Evolutionary conservation across 805 yeast genomes (phyloP).

Genomic region (Candida chilensis): DNA sequence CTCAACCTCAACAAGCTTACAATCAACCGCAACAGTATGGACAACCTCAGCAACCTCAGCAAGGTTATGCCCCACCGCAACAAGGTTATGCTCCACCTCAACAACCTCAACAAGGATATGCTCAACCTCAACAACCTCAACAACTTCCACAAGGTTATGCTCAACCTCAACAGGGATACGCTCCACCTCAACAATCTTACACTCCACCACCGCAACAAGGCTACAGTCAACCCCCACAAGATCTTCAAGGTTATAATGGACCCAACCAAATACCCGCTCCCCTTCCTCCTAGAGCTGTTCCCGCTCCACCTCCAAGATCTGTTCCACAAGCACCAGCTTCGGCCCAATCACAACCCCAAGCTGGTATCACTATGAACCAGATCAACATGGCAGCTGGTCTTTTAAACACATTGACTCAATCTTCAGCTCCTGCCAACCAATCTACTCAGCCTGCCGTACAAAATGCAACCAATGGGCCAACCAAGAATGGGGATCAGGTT

Average conservation of each 20-base stretch:
- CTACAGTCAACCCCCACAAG: slow-evolving; percentile 3
- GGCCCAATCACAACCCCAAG: slow-evolving; percentile 3
- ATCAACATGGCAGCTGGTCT: slow-evolving; percentile 1
- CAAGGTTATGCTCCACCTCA: not conserved
- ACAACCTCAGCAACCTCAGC: slow-evolving; percentile 1
- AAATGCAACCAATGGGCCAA: no score
- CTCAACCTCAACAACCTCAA: not conserved
- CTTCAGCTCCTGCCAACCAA: slow-evolving; percentile 1
- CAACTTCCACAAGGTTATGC: not conserved
- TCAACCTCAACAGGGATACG: not conserved
- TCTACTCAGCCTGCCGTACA: slow-evolving; percentile 3
- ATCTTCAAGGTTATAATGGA: slow-evolving; percentile 1
- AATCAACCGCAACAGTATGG: slow-evolving; percentile 1
- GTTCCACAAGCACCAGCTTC: slow-evolving; percentile 2
- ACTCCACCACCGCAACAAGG: slow-evolving; percentile 2
- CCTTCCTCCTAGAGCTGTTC: no score
- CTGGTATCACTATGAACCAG: slow-evolving; percentile 1
- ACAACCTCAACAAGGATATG: no score
- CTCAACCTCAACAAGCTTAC: slow-evolving; percentile 2
- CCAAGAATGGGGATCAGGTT: slow-evolving; percentile 1
- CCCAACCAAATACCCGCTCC: no score
- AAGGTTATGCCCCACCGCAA: not conserved
- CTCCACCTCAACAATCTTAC: no score
- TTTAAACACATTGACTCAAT: slow-evolving; percentile 3
- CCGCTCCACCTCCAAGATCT: slow-evolving; percentile 2